These are phyloP conservation scores for Chytridiales sp. DNA, from an alignment of 371 early-diverging fungal genomes.

Conservation along the genomic window DNA sequence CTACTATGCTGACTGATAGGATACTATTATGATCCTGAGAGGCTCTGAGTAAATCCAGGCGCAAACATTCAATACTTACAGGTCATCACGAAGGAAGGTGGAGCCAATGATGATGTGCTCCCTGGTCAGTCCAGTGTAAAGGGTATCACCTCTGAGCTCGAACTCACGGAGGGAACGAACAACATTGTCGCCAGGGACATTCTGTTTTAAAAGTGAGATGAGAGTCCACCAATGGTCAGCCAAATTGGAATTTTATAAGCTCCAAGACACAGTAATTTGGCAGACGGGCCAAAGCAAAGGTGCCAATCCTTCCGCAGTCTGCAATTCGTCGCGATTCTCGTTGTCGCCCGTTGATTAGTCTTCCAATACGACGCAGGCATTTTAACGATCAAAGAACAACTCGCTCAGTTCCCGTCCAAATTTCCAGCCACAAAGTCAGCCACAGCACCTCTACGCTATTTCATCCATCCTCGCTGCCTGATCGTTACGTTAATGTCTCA, in stretches of 20 bases:
- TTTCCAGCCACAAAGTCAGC: no score
- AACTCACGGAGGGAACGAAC: conserved; percentile 89
- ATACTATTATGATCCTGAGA: no score
- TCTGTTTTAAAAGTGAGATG: conserved; percentile 24
- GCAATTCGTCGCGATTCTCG: no score
- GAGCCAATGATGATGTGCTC: conserved; percentile 83
- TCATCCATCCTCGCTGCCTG: no score
- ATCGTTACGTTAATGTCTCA: no score
- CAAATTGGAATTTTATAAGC: background rate
- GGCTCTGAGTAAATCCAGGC: background rate
- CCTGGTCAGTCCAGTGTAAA: conserved; percentile 76
- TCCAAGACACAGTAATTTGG: no score
- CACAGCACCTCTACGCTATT: no score
- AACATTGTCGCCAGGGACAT: conserved; percentile 76
- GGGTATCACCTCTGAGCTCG: conserved; percentile 87
- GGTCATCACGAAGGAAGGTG: conserved; percentile 87
- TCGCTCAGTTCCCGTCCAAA: background rate
- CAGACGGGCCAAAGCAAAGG: no score
- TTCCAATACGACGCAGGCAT: background rate
- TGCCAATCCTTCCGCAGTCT: no score
- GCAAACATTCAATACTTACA: conserved; percentile 64
- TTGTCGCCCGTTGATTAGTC: conserved; percentile 1
- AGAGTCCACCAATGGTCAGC: background rate
- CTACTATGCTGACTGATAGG: no score
- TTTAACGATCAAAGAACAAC: background rate